A percentile compares a stretch with the other conserved stretches of the same genome.
Evolutionary conservation across 2,329 filamentous ascomycete genomes (phyloP).

Genomic region (Arthroderma sp.): DNA sequence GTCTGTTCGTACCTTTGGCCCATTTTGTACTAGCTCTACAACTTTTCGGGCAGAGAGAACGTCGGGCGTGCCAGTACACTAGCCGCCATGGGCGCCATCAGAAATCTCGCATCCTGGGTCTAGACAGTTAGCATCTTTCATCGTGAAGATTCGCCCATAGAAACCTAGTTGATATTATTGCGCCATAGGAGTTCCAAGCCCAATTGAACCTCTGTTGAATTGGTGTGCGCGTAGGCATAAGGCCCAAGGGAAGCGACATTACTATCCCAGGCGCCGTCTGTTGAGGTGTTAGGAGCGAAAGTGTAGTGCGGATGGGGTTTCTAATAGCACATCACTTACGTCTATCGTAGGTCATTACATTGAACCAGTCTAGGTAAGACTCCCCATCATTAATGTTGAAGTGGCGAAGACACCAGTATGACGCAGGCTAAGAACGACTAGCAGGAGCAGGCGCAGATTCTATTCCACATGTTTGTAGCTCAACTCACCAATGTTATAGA

Average conservation of each 20-base stretch:
- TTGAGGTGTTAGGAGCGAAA: too few species aligned
- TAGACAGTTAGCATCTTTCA: constrained; percentile 19
- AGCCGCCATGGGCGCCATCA: constrained; percentile 18
- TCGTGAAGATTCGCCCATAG: constrained; percentile 20
- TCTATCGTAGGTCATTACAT: constrained; percentile 24
- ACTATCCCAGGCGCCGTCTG: constrained; percentile 21
- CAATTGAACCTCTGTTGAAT: constrained; percentile 23
- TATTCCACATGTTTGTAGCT: too few species aligned
- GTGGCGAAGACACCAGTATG: constrained; percentile 23
- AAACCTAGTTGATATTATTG: constrained; percentile 21
- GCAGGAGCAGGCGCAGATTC: not conserved
- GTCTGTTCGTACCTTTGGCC: constrained; percentile 13
- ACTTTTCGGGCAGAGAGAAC: constrained; percentile 27
- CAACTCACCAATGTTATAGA: constrained; percentile 14
- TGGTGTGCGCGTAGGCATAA: constrained; percentile 22
- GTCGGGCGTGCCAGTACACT: constrained; percentile 20
- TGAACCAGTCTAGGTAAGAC: constrained; percentile 18
- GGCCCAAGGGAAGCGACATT: constrained; percentile 14
- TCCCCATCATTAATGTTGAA: constrained; percentile 18
- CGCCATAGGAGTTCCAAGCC: constrained; percentile 22
- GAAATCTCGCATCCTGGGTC: constrained; percentile 23
- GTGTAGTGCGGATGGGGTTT: not conserved
- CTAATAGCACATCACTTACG: constrained; percentile 8
- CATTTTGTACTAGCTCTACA: constrained; percentile 13
- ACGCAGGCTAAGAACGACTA: constrained; percentile 15